Evolutionary conservation across 352 stramenopile genomes (phyloP).

Genomic region (Phytophthora sp.): DNA sequence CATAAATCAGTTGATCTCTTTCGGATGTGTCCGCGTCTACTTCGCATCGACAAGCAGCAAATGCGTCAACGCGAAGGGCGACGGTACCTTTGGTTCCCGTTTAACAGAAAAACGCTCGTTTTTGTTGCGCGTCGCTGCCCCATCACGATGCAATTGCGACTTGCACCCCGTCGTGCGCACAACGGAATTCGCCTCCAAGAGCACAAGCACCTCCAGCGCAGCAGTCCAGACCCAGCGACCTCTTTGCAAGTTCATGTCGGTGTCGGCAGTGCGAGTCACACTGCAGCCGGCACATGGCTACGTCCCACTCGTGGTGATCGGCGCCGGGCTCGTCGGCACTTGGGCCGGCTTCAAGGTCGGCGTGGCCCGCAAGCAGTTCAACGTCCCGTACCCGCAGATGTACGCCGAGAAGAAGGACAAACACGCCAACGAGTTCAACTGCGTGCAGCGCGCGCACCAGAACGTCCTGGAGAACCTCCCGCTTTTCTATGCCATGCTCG

Average conservation of each 20-base stretch:
- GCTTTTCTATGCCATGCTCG: conserved; percentile 43
- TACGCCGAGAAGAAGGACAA: conserved; percentile 76
- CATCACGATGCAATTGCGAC: conserved; percentile 11
- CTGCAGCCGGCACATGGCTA: conserved; percentile 70
- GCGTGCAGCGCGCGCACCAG: conserved; percentile 82
- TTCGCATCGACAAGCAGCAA: background rate
- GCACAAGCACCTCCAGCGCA: conserved; percentile 18
- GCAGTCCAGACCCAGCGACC: background rate
- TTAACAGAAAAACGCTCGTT: conserved; percentile 17
- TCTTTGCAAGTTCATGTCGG: conserved; percentile 35
- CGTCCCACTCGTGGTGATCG: conserved; percentile 62
- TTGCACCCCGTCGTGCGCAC: conserved; percentile 9
- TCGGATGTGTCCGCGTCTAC: conserved; percentile 17
- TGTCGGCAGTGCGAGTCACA: conserved; percentile 49
- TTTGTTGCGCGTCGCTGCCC: conserved; percentile 6
- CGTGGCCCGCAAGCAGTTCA: conserved; percentile 68
- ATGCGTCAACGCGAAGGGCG: background rate
- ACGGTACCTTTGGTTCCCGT: conserved; percentile 11
- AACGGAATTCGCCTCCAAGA: conserved; percentile 31
- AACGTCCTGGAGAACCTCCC: conserved; percentile 78
- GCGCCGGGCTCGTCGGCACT: conserved; percentile 53
- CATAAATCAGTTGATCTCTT: conserved; percentile 9
- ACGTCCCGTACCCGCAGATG: conserved; percentile 65
- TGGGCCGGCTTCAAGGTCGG: conserved; percentile 71
- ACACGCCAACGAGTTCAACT: conserved; percentile 82